Conservation (phyloP, 176 grass and related monocot species). For the Aegilops sharonensis region DNA sequence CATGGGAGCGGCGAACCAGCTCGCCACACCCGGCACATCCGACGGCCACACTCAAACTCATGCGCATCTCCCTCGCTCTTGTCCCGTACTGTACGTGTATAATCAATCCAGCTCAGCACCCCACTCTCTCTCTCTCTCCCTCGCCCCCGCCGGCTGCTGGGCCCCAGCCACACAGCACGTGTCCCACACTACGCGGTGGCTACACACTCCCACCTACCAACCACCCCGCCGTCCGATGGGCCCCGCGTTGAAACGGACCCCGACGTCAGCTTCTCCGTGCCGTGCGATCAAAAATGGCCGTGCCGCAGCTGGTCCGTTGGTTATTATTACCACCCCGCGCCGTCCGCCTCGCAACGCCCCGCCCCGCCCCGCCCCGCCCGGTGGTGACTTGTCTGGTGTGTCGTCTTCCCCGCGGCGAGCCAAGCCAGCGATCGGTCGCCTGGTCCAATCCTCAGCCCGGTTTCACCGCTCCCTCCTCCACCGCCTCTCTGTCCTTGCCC, state of each 20-base stretch:
- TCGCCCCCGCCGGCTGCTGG: not conserved
- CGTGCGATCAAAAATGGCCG: not conserved
- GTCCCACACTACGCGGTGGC: not conserved
- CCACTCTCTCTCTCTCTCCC: not conserved
- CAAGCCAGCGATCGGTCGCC: constrained; percentile 12
- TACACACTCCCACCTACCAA: not conserved
- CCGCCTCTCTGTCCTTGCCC: not conserved
- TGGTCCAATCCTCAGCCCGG: not conserved
- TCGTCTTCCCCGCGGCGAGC: constrained; percentile 38
- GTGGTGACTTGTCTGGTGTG: not conserved
- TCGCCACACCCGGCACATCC: not conserved
- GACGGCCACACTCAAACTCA: constrained; percentile 33
- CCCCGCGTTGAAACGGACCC: not conserved
- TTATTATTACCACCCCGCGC: not conserved
- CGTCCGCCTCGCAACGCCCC: not conserved
- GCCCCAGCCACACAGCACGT: not conserved
- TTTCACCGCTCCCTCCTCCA: not conserved
- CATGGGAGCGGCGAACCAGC: constrained; percentile 13
- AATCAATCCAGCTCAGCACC: constrained; percentile 38
- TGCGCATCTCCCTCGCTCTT: not conserved
- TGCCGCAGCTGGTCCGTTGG: not conserved
- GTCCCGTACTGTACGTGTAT: too few relatives aligned
- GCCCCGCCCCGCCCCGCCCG: not conserved
- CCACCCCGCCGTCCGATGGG: not conserved
- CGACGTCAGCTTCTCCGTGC: not conserved